These are phyloP conservation scores for Candida dubliniensis DNA, from an alignment of 1,139 yeast genomes.

Conservation along the genomic window DNA sequence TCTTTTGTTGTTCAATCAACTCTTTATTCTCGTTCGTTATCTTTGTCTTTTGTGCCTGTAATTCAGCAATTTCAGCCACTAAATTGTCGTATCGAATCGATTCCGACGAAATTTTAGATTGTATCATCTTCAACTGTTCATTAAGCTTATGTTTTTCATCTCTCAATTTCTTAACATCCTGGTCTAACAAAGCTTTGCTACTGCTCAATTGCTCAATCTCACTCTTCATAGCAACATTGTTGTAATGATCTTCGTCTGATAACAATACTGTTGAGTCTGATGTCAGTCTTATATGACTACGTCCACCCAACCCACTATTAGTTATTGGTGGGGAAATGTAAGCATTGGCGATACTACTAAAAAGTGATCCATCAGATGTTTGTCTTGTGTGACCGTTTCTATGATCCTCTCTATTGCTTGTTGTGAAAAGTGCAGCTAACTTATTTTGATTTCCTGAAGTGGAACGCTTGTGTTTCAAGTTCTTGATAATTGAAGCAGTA, in stretches of 20 bases:
- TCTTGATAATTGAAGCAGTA: constrained; percentile 25
- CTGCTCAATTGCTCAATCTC: constrained; percentile 45
- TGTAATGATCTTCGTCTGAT: constrained; percentile 25
- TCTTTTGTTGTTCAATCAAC: constrained; percentile 27
- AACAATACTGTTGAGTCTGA: constrained; percentile 33
- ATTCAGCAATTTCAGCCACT: constrained; percentile 28
- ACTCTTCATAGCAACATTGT: constrained; percentile 34
- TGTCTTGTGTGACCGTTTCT: constrained; percentile 37
- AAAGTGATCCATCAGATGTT: constrained; percentile 43
- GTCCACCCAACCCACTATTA: constrained; percentile 18
- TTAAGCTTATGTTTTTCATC: constrained; percentile 29
- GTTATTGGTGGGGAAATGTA: constrained; percentile 50
- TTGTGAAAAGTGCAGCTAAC: constrained; percentile 33
- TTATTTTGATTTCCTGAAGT: constrained; percentile 36
- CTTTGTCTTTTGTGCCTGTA: constrained; percentile 27
- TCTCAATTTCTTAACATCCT: constrained; percentile 31
- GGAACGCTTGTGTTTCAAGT: constrained; percentile 44
- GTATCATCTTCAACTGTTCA: constrained; percentile 26
- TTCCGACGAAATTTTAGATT: constrained; percentile 25
- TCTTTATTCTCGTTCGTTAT: constrained; percentile 26
- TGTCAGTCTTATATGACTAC: constrained; percentile 35
- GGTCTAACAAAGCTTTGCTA: constrained; percentile 25
- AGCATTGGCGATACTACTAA: constrained; percentile 26
- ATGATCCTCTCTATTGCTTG: constrained; percentile 19
- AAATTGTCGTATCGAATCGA: constrained; percentile 26